phyloP scores from a whole-genome alignment of 345 rosid genomes.

The Firmiana major region DNA sequence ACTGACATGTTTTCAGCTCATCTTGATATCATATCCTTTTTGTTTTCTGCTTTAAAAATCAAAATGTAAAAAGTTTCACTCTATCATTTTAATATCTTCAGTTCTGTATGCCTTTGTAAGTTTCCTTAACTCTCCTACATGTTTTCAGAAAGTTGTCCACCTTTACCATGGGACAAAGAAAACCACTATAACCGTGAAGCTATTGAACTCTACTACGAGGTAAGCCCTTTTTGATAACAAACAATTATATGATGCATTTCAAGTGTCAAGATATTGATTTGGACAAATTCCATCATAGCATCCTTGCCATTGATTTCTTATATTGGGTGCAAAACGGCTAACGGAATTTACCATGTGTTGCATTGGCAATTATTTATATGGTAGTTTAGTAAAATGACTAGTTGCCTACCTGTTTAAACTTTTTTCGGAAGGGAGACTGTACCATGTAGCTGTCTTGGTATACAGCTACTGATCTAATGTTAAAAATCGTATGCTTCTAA shows the following conservation, averaged over 20 bases:
- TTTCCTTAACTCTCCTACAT: slow-evolving; percentile 72
- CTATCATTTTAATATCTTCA: background rate
- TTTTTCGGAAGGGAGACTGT: background rate
- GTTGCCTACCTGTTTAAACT: background rate
- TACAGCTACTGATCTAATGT: background rate
- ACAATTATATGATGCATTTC: background rate
- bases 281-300: background rate
- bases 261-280: background rate
- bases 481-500: background rate
- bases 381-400: background rate
- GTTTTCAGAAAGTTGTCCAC: slow-evolving; percentile 72
- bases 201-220: slow-evolving; percentile 85
- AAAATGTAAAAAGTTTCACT: background rate
- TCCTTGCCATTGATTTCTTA: background rate
- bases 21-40: slow-evolving; percentile 88
- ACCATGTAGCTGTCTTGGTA: background rate
- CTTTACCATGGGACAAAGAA: slow-evolving; percentile 72
- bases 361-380: background rate
- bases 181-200: slow-evolving; percentile 62
- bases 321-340: background rate
- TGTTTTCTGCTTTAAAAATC: background rate
- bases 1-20: slow-evolving; percentile 75
- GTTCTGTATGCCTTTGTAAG: slow-evolving; percentile 16
- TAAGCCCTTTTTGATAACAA: slow-evolving; percentile 24
- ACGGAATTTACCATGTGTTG: background rate